Conservation (phyloP, 2,329 filamentous ascomycete species). For the Aspergillus puulaauensis region DNA sequence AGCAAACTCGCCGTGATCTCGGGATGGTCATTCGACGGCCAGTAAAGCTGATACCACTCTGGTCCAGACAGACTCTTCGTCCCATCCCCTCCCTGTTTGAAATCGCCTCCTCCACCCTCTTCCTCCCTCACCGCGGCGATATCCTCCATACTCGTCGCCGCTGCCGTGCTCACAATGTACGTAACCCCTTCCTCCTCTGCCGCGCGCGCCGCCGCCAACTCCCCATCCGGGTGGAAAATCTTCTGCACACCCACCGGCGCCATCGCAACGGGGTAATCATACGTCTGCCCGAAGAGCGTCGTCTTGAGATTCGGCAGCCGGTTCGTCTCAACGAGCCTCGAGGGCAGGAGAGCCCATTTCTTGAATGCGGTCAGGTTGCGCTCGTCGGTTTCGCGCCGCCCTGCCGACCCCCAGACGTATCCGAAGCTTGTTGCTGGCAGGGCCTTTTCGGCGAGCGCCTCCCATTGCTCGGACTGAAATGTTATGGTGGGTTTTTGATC, state of each 20-base stretch:
- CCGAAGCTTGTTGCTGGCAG: slow-evolving; percentile 54
- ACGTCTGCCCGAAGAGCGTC: slow-evolving; percentile 49
- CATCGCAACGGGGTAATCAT: slow-evolving; percentile 56
- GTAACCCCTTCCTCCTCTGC: slow-evolving; percentile 61
- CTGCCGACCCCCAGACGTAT: slow-evolving; percentile 61
- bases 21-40: slow-evolving; percentile 59
- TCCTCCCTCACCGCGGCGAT: slow-evolving; percentile 58
- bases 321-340: slow-evolving; percentile 34
- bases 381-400: slow-evolving; percentile 26
- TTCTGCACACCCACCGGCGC: slow-evolving; percentile 69
- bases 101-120: too few relatives aligned
- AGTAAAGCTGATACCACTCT: slow-evolving; percentile 74
- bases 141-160: slow-evolving; percentile 63
- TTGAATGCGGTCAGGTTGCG: slow-evolving; percentile 32
- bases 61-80: slow-evolving; percentile 34
- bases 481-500: slow-evolving; percentile 51
- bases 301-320: slow-evolving; percentile 41
- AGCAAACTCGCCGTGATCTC: slow-evolving; percentile 65
- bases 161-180: slow-evolving; percentile 66
- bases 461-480: slow-evolving; percentile 56
- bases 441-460: slow-evolving; percentile 50
- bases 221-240: slow-evolving; percentile 64
- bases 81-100: not conserved
- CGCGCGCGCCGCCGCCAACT: slow-evolving; percentile 61
- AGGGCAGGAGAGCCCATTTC: slow-evolving; percentile 28